These are phyloP conservation scores for Haberlea rhodopensis DNA, from an alignment of 257 asterid genomes.

Conservation along the genomic window DNA sequence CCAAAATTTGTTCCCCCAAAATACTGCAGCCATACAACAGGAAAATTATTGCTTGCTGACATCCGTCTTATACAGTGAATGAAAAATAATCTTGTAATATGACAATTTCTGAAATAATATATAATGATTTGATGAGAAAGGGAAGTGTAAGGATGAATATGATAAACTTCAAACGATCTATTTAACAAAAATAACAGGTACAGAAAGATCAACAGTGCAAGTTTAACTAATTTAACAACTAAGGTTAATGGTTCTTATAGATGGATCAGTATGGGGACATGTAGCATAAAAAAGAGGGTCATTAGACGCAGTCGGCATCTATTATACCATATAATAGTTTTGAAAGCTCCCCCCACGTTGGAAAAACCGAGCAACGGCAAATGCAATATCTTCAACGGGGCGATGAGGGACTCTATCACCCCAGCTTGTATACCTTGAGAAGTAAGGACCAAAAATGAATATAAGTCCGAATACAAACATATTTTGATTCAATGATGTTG, in stretches of 20 bases:
- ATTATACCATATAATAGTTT: slow-evolving; percentile 87
- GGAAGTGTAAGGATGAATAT: neutral
- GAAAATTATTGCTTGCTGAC: slow-evolving; percentile 23
- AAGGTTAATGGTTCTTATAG: slow-evolving; percentile 4
- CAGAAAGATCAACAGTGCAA: slow-evolving; percentile 1
- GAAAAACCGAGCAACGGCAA: slow-evolving; percentile 96
- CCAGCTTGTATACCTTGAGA: slow-evolving; percentile 77
- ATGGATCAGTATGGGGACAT: slow-evolving; percentile 11
- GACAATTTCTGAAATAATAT: slow-evolving; percentile 4
- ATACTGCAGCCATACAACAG: slow-evolving; percentile 57
- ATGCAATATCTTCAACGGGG: slow-evolving; percentile 86
- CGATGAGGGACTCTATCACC: slow-evolving; percentile 87
- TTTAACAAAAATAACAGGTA: slow-evolving; percentile 2
- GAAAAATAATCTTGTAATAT: slow-evolving; percentile 1
- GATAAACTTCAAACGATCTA: neutral
- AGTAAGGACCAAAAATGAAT: slow-evolving; percentile 19
- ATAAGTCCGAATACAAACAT: slow-evolving; percentile 23
- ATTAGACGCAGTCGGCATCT: slow-evolving; percentile 5
- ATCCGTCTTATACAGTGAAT: slow-evolving; percentile 13
- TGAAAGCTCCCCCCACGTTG: slow-evolving; percentile 95
- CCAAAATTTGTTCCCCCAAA: slow-evolving; percentile 98
- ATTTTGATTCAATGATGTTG: slow-evolving; percentile 5
- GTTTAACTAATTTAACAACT: neutral
- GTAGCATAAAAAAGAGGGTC: slow-evolving; percentile 22
- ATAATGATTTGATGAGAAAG: slow-evolving; percentile 2